Base-by-base conservation (phyloP, 2,329 filamentous ascomycete genomes). In the Monosporascus sp. region DNA sequence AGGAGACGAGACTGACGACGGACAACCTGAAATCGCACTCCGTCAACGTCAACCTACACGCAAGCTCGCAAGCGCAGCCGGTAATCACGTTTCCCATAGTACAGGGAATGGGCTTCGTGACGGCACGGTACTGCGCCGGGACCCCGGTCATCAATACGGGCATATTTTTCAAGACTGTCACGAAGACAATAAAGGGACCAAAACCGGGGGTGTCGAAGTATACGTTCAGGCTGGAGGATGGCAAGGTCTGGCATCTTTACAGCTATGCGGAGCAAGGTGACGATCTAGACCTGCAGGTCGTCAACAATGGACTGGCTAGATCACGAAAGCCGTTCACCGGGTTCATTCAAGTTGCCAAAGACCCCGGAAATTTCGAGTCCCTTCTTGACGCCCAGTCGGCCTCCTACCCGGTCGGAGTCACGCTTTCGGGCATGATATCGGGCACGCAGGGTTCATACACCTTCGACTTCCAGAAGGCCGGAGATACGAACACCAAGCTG, bases 81-180 rank as follows among this genome's bases (percentile, higher is more conserved):
- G 76, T 80, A 1, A 79, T 97, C 20, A 86, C 82, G 0, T 90
- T 96, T 59, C 91, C 92, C 0, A 67, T 97, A 7, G 84, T 96
- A 0, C 93, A 97, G 66, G 94, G 94, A 11, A 94, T 95, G 84
- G 87, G 83, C 0, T 96, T 91, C 62, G 77, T 96, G 18, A 97
- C 92, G 5, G 92, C 79, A 0, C 70, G 88, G 18, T 97, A 92
- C 70, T 78, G 77, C 51, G 83, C 84, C 31, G 77, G 83, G 0
- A 85, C 83, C 7, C 93, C 93, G 0, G 65, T 86, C 4, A 78
- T 97, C 44, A 85, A 92, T 61, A 87, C 86, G 22, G 85, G 83
- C 1, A 80, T 94, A 2, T 87, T 86, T 55, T 95, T 93, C 74
- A 78, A 79, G 53, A 83, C 79, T 18, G 75, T 97, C 48, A 84